Evolutionary conservation across 2,329 filamentous ascomycete species (phyloP), one percentile per base, ranked within the genome.

Genomic region (Tolypocladium sp.): DNA sequence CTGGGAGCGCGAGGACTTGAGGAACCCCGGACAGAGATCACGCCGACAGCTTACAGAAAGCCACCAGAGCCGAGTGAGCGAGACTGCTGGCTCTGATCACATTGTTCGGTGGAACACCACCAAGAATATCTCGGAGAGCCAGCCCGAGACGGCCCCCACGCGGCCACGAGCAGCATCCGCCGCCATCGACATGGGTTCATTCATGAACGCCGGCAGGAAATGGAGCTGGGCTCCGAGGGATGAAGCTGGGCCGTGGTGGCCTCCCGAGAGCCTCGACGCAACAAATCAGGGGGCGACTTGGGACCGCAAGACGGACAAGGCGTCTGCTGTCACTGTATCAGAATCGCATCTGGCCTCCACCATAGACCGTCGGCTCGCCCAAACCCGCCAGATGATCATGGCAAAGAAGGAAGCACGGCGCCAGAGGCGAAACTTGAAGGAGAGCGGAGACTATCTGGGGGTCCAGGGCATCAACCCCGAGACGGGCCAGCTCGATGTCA

Each of bases 381-480:
- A 49, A 35, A 54, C 17, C 3, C 49, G 37, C 15, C 58, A 51
- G 5, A 17, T 17, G 20, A 59, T 67, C 1, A 67, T 71, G 15
- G 67, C 67, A 2, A 76, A 71, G 57, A 66, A 62, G 44, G 68
- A 72, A 52, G 61, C 67, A 42, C 69, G 72, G 2, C 63, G 65
- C 8, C 70, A 74, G 41, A 76, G 82, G 7, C 74, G 74, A 52
- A 76, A 68, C 46, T 72, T 84, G 58, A 81, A 79, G 61, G 76
- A 79, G 58, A 83, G 79, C 58, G 81, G 82, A 5, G 83, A 86
- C 66, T 86, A 78, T 65, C 75, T 86, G 0, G 82, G 82, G 2
- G 79, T 85, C 1, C 81, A 83, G 60, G 83, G 83, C 4, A 73
- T 81, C 57, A 85, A 86, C 64, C 83, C 83, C 0, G 71, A 76